These are phyloP conservation scores for Tephrocybe sp. DNA, from an alignment of 768 basidiomycete species.

Conservation along the genomic window DNA sequence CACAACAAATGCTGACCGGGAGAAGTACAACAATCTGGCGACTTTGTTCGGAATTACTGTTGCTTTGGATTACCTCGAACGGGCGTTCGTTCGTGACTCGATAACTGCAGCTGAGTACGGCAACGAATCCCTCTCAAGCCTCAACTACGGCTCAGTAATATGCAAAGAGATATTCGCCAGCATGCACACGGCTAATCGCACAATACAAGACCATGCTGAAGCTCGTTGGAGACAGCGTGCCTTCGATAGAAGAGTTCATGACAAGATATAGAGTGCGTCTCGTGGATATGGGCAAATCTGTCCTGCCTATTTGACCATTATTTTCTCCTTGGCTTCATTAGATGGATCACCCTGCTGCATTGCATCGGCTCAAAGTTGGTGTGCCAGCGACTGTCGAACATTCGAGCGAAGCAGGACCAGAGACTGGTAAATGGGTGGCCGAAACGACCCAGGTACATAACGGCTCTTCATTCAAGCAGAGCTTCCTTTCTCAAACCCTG, in stretches of 20 bases:
- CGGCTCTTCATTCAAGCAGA: background rate
- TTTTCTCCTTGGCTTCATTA: slow-evolving; percentile 22
- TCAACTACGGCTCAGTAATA: slow-evolving; percentile 14
- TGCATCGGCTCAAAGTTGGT: slow-evolving; percentile 87
- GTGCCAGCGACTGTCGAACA: slow-evolving; percentile 98
- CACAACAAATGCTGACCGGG: slow-evolving; percentile 85
- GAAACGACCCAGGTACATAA: slow-evolving; percentile 87
- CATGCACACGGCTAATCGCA: slow-evolving; percentile 89
- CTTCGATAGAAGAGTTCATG: slow-evolving; percentile 90
- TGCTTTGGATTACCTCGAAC: slow-evolving; percentile 90
- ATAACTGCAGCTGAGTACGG: slow-evolving; percentile 89
- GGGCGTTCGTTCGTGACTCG: slow-evolving; percentile 93
- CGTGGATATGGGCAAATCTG: background rate
- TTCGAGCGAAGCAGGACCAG: slow-evolving; percentile 87
- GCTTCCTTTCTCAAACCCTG: slow-evolving; percentile 1
- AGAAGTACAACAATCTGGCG: slow-evolving; percentile 82
- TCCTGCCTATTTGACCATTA: background rate
- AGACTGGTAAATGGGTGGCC: slow-evolving; percentile 96
- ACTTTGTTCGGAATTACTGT: slow-evolving; percentile 93
- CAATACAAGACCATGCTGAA: slow-evolving; percentile 98
- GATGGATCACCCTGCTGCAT: slow-evolving; percentile 93
- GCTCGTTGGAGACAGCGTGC: slow-evolving; percentile 87
- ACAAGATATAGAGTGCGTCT: slow-evolving; percentile 70
- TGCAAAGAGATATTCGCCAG: slow-evolving; percentile 88
- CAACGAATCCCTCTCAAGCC: slow-evolving; percentile 19